phyloP scores from a whole-genome alignment of 169 alveolate genomes.

The Plasmodium gaboni region DNA sequence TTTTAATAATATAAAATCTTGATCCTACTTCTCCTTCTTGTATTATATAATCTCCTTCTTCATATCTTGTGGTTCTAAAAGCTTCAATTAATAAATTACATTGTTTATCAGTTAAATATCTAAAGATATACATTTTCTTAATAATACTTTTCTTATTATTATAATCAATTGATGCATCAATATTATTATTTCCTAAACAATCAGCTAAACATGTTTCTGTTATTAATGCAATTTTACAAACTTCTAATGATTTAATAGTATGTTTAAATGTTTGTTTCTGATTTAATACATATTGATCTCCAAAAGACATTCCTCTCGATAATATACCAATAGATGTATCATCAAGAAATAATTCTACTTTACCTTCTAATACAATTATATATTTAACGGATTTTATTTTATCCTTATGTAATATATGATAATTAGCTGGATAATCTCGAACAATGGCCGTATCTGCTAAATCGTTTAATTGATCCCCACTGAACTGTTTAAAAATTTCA shows the following conservation, averaged over 20 bases:
- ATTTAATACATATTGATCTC: slow-evolving; percentile 92
- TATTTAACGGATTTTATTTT: slow-evolving; percentile 87
- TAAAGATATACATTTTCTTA: slow-evolving; percentile 88
- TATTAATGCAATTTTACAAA: slow-evolving; percentile 86
- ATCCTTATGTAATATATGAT: slow-evolving; percentile 82
- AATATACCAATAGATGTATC: slow-evolving; percentile 82
- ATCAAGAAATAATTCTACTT: slow-evolving; percentile 82
- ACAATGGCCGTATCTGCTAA: slow-evolving; percentile 87
- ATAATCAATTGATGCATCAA: slow-evolving; percentile 88
- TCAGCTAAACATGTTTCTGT: slow-evolving; percentile 87
- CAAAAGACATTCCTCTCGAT: slow-evolving; percentile 94
- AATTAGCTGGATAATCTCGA: slow-evolving; percentile 83
- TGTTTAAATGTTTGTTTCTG: slow-evolving; percentile 90
- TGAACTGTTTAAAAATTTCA: slow-evolving; percentile 88
- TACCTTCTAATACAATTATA: slow-evolving; percentile 91
- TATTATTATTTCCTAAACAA: slow-evolving; percentile 86
- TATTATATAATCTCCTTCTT: slow-evolving; percentile 91
- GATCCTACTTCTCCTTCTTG: slow-evolving; percentile 95
- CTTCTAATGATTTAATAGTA: slow-evolving; percentile 84
- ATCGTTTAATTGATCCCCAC: slow-evolving; percentile 86
- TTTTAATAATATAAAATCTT: slow-evolving; percentile 92
- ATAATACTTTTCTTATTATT: slow-evolving; percentile 87
- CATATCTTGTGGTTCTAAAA: slow-evolving; percentile 86
- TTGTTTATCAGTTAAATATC: slow-evolving; percentile 89
- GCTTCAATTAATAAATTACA: slow-evolving; percentile 88